phyloP scores from a whole-genome alignment of 495 filamentous ascomycete species.

The Penicillium roqueforti region DNA sequence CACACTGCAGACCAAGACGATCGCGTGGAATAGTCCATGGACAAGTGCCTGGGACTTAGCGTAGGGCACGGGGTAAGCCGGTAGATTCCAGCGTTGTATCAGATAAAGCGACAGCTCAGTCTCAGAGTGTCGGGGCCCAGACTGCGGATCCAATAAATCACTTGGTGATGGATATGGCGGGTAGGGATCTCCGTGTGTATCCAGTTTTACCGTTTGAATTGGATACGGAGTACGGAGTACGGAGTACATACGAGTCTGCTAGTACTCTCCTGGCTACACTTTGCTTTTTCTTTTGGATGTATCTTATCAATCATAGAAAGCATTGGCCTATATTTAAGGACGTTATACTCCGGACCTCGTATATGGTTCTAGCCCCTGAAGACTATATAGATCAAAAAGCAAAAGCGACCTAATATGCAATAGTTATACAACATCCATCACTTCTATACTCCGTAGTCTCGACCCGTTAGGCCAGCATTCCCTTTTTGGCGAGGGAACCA shows the following conservation, averaged over 20 bases:
- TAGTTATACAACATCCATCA: too few relatives aligned
- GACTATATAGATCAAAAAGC: too few relatives aligned
- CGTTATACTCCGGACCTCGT: too few relatives aligned
- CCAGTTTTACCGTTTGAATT: constrained; percentile 3
- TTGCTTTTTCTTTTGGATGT: constrained; percentile 5
- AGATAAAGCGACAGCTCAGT: constrained; percentile 15
- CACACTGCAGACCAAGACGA: constrained; percentile 1
- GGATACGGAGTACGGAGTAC: too few relatives aligned
- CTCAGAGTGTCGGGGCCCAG: constrained; percentile 5
- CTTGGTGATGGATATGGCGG: constrained; percentile 18
- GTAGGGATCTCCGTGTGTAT: constrained; percentile 23
- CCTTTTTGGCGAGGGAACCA: constrained; percentile 3
- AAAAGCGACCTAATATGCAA: too few relatives aligned
- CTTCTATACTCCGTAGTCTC: too few relatives aligned
- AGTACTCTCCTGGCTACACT: neutral
- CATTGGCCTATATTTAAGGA: too few relatives aligned
- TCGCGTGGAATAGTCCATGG: constrained; percentile 1
- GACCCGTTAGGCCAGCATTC: neutral
- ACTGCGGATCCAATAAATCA: neutral
- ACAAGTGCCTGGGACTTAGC: constrained; percentile 6
- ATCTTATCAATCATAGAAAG: neutral
- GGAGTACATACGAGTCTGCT: neutral
- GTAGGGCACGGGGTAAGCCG: constrained; percentile 11
- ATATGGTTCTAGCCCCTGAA: too few relatives aligned
- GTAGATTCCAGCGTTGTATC: neutral